phyloP scores from a whole-genome alignment of 768 basidiomycete species.

The Steccherinum ochraceum region DNA sequence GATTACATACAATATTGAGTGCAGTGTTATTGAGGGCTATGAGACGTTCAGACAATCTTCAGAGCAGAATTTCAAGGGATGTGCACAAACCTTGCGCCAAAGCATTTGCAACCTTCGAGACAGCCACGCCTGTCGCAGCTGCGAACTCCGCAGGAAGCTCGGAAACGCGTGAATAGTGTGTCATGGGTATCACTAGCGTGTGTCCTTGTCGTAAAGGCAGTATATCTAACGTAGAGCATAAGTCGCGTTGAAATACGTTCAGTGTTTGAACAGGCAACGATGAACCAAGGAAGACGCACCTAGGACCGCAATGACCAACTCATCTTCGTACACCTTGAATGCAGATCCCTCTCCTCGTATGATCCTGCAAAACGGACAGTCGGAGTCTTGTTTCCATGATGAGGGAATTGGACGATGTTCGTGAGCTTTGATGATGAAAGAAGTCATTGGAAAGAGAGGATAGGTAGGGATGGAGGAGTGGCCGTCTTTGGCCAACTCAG shows the following conservation, averaged over 20 bases:
- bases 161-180: slow-evolving; percentile 54
- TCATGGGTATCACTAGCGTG: slow-evolving; percentile 65
- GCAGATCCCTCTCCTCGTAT: slow-evolving; percentile 42
- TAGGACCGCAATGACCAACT: slow-evolving; percentile 58
- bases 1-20: slow-evolving; percentile 73
- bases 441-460: slow-evolving; percentile 44
- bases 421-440: slow-evolving; percentile 65
- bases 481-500: no score
- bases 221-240: no score
- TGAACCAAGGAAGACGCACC: slow-evolving; percentile 29
- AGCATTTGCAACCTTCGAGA: slow-evolving; percentile 58
- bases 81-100: slow-evolving; percentile 47
- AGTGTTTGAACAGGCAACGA: neutral
- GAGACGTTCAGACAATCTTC: slow-evolving; percentile 1
- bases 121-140: slow-evolving; percentile 48
- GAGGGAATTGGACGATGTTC: slow-evolving; percentile 36
- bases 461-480: neutral
- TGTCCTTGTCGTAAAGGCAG: slow-evolving; percentile 62
- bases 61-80: neutral
- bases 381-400: slow-evolving; percentile 43
- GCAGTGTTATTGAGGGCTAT: slow-evolving; percentile 58
- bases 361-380: slow-evolving; percentile 64
- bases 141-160: slow-evolving; percentile 59
- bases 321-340: slow-evolving; percentile 52
- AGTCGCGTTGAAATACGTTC: slow-evolving; percentile 2